Percentiles rank a stretch among this genome's conserved stretches.
phyloP scores from a whole-genome alignment of 352 stramenopile genomes.

The Globisporangium radiosum region DNA sequence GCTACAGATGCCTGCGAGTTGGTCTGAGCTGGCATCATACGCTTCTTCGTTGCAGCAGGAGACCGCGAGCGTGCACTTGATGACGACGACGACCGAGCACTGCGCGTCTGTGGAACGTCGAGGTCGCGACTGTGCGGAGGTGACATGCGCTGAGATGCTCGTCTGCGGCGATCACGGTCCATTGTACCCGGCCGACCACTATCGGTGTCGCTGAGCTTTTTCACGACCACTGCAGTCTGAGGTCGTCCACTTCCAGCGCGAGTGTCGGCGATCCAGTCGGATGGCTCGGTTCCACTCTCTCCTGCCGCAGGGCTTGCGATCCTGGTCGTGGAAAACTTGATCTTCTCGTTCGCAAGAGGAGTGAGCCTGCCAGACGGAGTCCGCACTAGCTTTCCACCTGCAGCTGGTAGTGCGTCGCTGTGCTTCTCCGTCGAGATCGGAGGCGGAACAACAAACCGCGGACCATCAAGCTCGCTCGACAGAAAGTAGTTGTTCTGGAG shows the following conservation, averaged over 20 bases:
- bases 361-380: slow-evolving; percentile 29
- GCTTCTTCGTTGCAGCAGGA: neutral
- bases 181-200: slow-evolving; percentile 5
- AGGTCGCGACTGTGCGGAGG: neutral
- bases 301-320: slow-evolving; percentile 10
- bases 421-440: slow-evolving; percentile 32
- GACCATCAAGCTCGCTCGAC: slow-evolving; percentile 18
- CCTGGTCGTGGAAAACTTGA: slow-evolving; percentile 29
- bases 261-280: neutral
- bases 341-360: slow-evolving; percentile 28
- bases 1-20: neutral
- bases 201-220: slow-evolving; percentile 20
- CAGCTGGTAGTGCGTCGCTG: slow-evolving; percentile 6
- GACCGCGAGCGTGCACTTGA: slow-evolving; percentile 4
- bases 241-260: slow-evolving; percentile 10
- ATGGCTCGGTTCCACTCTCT: neutral
- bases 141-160: neutral
- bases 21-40: neutral
- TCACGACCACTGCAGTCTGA: slow-evolving; percentile 33
- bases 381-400: slow-evolving; percentile 20
- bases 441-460: slow-evolving; percentile 46
- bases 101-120: neutral
- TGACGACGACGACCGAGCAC: neutral
- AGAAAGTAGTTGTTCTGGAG: slow-evolving; percentile 40
- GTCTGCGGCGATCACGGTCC: slow-evolving; percentile 2